Conservation (phyloP, 495 filamentous ascomycete species). For the Neurospora sp. region DNA sequence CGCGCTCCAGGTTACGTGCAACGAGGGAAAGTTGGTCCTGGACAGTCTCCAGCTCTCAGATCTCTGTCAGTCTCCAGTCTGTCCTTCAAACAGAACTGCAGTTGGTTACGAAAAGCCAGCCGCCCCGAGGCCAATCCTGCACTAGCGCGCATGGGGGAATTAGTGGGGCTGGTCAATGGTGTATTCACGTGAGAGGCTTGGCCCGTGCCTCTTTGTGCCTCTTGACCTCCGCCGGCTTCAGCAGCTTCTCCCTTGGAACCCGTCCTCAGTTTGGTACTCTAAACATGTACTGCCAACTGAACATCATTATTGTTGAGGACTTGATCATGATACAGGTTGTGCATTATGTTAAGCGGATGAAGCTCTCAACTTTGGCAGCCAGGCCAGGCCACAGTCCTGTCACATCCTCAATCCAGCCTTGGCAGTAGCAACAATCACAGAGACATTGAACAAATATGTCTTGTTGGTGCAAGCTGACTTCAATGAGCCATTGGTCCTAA, state of each 20-base stretch:
- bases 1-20: neutral
- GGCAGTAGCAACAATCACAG: neutral
- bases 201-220: neutral
- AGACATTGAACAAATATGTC: neutral
- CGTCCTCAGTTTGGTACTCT: neutral
- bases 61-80: neutral
- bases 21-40: neutral
- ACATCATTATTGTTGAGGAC: neutral
- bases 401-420: neutral
- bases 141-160: conserved; percentile 3
- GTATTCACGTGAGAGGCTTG: neutral
- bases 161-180: neutral
- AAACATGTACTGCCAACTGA: neutral
- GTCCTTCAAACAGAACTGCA: neutral
- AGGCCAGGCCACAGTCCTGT: neutral
- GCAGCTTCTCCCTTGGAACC: neutral
- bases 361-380: neutral
- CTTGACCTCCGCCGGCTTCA: neutral
- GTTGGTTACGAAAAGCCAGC: conserved; percentile 21
- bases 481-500: neutral
- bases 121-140: conserved; percentile 9
- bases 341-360: neutral
- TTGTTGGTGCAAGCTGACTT: neutral
- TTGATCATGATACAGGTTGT: neutral
- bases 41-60: neutral